A percentile compares a stretch with the other conserved stretches of the same genome.
Conservation (phyloP, 257 asterid genomes). For the Hygrophila difformis region DNA sequence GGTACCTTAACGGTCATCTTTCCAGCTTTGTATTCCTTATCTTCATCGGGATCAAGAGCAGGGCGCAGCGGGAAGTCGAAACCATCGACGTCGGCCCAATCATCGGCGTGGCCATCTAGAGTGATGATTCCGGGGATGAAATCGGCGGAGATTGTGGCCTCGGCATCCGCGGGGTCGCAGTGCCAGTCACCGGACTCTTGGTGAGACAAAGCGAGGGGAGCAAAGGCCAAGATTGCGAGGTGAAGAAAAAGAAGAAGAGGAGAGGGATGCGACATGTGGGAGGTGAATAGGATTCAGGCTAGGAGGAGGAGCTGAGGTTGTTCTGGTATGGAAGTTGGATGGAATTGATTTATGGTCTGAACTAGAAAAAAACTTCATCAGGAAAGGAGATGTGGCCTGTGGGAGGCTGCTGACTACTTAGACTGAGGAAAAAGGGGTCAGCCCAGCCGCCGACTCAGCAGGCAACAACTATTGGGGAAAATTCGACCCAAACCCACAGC, state of each 20-base stretch:
- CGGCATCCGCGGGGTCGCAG: conserved; percentile 36
- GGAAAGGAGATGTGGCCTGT: too few species aligned
- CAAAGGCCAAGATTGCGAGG: conserved; percentile 18
- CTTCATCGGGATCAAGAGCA: conserved; percentile 54
- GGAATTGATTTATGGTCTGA: too few species aligned
- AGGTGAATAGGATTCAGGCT: too few species aligned
- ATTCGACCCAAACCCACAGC: too few species aligned
- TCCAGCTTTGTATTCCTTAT: conserved; percentile 42
- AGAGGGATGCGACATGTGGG: conserved; percentile 22
- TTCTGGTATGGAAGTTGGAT: too few species aligned
- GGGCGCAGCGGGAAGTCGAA: conserved; percentile 43
- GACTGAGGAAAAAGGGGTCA: too few species aligned
- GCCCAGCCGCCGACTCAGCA: too few species aligned
- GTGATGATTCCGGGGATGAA: conserved; percentile 54
- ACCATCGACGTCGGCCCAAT: conserved; percentile 39
- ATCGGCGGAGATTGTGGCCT: conserved; percentile 31
- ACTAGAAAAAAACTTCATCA: too few species aligned
- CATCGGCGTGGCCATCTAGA: conserved; percentile 47
- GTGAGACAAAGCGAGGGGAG: conserved; percentile 37
- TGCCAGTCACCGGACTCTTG: conserved; percentile 53
- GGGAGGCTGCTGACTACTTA: too few species aligned
- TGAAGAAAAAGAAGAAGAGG: conserved; percentile 19
- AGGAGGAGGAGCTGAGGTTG: too few species aligned
- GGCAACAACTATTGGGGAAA: too few species aligned
- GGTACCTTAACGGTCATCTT: conserved; percentile 54